Base-by-base conservation (phyloP, 805 yeast genomes). In the Candida ovalis region DNA sequence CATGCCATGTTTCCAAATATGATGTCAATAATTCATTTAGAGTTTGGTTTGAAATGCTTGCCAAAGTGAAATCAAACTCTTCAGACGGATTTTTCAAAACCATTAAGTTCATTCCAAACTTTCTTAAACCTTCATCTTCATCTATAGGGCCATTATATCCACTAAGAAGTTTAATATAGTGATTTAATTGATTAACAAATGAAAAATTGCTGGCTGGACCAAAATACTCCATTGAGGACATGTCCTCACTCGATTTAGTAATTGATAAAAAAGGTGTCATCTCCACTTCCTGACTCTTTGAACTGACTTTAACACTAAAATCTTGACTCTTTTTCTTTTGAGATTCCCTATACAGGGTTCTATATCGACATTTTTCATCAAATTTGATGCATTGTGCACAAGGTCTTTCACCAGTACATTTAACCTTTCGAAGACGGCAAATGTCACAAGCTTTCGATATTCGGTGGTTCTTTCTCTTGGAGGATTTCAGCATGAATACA, bases 191-290 rank as follows among this genome's bases (percentile, higher is more conserved):
- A 36, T 52, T 59, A 13, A 59, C 60, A 50, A 59, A 58, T 6
- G 62, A 51, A 30, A 52, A 54, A 38, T 60, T 60, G 46, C 59
- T 53, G 6, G 61, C 55, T 5, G 63, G 54, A 4, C 63, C 63
- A 55, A 56, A 59, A 36, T 57, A 59, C 40, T 59, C 61, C 48
- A 51, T 40, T 3, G 51, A 25, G 3, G 51, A 49, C 12, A 41
- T 42, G n/a, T 50, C 45, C 3, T 28, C 32, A 23, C 44, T 42
- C 7, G 51, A 50, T 18, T 44, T 50, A 7, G 44, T 37, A 2
- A 40, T 43, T 6, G 53, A 50, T 10, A 47, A n/a, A 22, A 50
- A 45, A 9, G 32, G 36, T 2, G 48, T 42, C 36, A 45, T 28
- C 22, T 24, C 33, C 18, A 33, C 36, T 13, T 42, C 30, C 37